Conservation (phyloP, 176 grass and related monocot genomes). For the Triticum timopheevii region DNA sequence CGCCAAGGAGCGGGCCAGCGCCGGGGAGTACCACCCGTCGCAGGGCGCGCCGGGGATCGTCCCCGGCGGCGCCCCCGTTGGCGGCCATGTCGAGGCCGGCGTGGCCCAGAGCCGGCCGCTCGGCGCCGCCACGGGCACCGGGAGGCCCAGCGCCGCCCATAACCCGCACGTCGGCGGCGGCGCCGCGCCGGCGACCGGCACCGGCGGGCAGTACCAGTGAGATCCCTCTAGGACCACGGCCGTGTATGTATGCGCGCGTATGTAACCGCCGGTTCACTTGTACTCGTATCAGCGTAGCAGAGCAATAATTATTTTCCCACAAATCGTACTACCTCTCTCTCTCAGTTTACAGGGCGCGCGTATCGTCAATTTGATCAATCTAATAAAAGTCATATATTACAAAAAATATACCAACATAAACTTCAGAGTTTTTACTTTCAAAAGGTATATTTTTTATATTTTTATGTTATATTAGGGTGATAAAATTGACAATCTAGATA, state of each 20-base stretch:
- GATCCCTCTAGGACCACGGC: not conserved
- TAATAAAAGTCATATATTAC: too few species aligned
- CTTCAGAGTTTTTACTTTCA: too few species aligned
- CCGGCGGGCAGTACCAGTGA: slow-evolving; percentile 47
- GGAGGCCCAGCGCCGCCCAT: slow-evolving; percentile 45
- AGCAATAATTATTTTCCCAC: not conserved
- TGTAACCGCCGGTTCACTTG: not conserved
- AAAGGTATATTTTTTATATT: too few species aligned
- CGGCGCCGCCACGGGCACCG: slow-evolving; percentile 26
- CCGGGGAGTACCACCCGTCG: slow-evolving; percentile 18
- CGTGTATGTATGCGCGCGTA: not conserved
- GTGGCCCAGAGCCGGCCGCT: slow-evolving; percentile 18
- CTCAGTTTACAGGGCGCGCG: too few species aligned
- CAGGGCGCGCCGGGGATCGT: slow-evolving; percentile 31
- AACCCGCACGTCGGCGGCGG: slow-evolving; percentile 40
- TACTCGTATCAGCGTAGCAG: not conserved
- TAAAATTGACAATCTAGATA: too few species aligned
- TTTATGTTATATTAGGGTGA: too few species aligned
- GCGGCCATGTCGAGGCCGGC: slow-evolving; percentile 31
- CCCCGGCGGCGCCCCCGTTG: not conserved
- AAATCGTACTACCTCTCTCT: too few species aligned
- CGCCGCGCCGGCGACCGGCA: slow-evolving; percentile 13
- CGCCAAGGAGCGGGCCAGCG: slow-evolving; percentile 26
- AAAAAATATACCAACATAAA: too few species aligned
- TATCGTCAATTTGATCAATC: too few species aligned